These are phyloP conservation scores for Termitomyces sp. DNA, from an alignment of 768 basidiomycete genomes.

Conservation along the genomic window DNA sequence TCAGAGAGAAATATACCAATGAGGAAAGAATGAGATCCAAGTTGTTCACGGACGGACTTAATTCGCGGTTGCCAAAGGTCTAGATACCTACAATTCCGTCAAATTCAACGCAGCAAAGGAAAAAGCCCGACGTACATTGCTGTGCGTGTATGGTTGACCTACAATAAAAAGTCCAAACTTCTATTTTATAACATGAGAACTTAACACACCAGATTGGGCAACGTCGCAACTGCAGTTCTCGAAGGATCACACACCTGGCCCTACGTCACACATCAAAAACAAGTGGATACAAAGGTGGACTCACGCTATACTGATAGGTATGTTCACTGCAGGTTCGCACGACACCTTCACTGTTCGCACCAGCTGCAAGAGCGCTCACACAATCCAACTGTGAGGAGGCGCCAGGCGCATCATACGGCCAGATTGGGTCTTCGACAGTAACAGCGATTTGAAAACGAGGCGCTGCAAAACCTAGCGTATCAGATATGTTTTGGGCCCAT, in stretches of 20 bases:
- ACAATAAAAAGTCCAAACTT: background rate
- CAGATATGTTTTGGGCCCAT: conserved; percentile 44
- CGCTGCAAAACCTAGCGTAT: conserved; percentile 25
- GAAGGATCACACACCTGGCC: conserved; percentile 34
- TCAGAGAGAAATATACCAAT: conserved; percentile 27
- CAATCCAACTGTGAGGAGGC: conserved; percentile 42
- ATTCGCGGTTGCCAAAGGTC: conserved; percentile 53
- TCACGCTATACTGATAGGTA: conserved; percentile 47
- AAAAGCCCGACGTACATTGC: conserved; percentile 28
- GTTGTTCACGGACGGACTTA: conserved; percentile 35
- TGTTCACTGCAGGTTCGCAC: conserved; percentile 46
- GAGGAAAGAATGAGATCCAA: conserved; percentile 42
- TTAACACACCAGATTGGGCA: conserved; percentile 37
- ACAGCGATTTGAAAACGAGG: conserved; percentile 46
- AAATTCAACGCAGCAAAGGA: background rate
- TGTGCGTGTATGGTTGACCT: conserved; percentile 50
- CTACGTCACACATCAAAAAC: background rate
- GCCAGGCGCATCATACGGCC: conserved; percentile 40
- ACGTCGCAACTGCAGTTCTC: conserved; percentile 38
- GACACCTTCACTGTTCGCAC: conserved; percentile 33
- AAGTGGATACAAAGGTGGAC: conserved; percentile 7
- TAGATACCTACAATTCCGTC: conserved; percentile 32
- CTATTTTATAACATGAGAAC: background rate
- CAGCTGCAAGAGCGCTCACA: conserved; percentile 42
- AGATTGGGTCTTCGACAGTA: conserved; percentile 44